Base-by-base conservation (phyloP, 2,329 filamentous ascomycete species). In the Paramyrothecium sp. region DNA sequence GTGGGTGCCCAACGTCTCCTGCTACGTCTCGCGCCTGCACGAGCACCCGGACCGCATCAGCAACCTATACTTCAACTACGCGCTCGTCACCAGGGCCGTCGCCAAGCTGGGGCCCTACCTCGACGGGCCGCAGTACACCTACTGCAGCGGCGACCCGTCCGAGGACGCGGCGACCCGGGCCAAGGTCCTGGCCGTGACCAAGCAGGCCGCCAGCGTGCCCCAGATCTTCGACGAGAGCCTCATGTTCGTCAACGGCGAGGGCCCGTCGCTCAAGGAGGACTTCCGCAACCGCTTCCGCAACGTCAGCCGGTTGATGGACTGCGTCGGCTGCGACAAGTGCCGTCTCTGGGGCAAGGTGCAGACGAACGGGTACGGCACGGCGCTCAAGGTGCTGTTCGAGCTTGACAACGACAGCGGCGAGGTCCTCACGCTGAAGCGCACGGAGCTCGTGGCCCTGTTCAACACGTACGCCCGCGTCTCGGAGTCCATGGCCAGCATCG, bases 41-140 rank as follows among this genome's bases (percentile, higher is more conserved):
- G 80, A 82, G 21, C 86, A 90, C 71, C 92, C 94, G 0, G 95
- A 99, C 65, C 90, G 94, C 59, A 90, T 99, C 69, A 95, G 93
- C 64, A 99, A 99, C 74, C 82, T 99, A 53, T 99, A 99, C 79
- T 99, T 99, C 80, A 98, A 99, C 83, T 99, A 97, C 70, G 95
- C 95, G 1, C 83, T 99, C n/a, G 82, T 99, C 46, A 89, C 94
- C 23, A 90, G 95, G 53, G 95, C 95, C 13, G 85, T 98, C 46
- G 90, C 91, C 54, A 99, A 99, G 76, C 84, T 98, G 10, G 90
- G 89, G 13, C 90, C 91, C 22, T 89, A 93, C 65, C 82, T 98
- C 11, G 80, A 89, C 61, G 68, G 65, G 30, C 80, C 85, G 26
- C 80, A 85, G 60, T 98, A 98, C 77, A 95, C 91, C 0, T 99